A percentile compares a stretch with the other conserved stretches of the same genome.
Conservation (phyloP, 495 filamentous ascomycete species). For the Neurospora sp. region DNA sequence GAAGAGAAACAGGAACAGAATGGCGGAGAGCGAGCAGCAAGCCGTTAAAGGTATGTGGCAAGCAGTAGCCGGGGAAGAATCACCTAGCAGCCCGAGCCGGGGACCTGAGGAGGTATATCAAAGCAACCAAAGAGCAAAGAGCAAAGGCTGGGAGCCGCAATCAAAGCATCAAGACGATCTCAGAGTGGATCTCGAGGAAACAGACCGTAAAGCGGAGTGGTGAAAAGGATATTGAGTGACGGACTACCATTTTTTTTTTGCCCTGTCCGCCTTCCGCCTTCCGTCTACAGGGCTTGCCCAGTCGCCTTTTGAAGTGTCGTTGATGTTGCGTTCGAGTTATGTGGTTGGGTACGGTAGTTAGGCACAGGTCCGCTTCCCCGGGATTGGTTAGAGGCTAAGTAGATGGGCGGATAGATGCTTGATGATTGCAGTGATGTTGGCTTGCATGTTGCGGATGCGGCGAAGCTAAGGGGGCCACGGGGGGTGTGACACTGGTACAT, state of each 20-base stretch:
- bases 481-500: background rate
- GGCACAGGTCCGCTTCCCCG: background rate
- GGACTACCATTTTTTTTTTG: background rate
- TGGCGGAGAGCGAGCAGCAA: background rate
- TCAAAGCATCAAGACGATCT: background rate
- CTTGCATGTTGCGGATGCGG: background rate
- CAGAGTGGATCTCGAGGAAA: background rate
- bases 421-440: background rate
- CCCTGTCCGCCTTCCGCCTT: background rate
- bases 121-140: background rate
- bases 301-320: background rate
- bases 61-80: background rate
- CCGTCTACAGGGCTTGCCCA: background rate
- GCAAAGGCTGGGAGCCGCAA: background rate
- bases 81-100: background rate
- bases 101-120: background rate
- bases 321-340: background rate
- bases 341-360: background rate
- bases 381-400: background rate
- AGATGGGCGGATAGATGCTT: background rate
- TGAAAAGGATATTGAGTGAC: background rate
- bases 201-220: background rate
- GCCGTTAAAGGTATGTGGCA: background rate
- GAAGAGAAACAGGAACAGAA: background rate
- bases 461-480: background rate